A percentile compares a stretch with the other conserved stretches of the same genome.
Conservation (phyloP, 495 filamentous ascomycete species). For the Jackrogersella multiformis region DNA sequence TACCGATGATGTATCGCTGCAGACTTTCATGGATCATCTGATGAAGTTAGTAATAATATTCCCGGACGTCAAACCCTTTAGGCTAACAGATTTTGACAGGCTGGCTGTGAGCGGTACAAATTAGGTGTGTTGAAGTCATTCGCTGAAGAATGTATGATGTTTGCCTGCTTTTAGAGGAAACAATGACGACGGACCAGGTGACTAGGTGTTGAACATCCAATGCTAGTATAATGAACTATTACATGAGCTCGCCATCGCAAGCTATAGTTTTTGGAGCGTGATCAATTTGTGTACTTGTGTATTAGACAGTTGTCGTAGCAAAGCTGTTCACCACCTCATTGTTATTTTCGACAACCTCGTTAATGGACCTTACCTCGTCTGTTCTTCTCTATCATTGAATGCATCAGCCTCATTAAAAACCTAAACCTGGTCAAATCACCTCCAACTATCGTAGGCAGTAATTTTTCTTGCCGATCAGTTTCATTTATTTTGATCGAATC, state of each 20-base stretch:
- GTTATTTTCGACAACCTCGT: constrained; percentile 16
- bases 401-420: no score
- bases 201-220: background rate
- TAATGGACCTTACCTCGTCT: background rate
- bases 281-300: background rate
- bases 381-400: background rate
- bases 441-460: no score
- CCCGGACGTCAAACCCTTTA: background rate
- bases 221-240: background rate
- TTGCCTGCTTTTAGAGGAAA: constrained; percentile 1
- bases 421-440: background rate
- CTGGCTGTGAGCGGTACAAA: constrained; percentile 67
- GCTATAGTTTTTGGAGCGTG: background rate
- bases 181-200: background rate
- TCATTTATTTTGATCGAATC: no score
- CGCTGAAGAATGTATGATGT: background rate
- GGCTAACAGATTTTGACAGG: constrained; percentile 43
- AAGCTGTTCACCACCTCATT: background rate
- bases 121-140: constrained; percentile 39
- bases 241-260: background rate
- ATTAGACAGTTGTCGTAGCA: background rate
- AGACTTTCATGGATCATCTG: constrained; percentile 99
- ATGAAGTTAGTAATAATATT: constrained; percentile 83
- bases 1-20: constrained; percentile 97
- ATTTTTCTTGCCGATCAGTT: no score